Base-by-base conservation (phyloP, 768 basidiomycete species). In the Podaxis sp. region DNA sequence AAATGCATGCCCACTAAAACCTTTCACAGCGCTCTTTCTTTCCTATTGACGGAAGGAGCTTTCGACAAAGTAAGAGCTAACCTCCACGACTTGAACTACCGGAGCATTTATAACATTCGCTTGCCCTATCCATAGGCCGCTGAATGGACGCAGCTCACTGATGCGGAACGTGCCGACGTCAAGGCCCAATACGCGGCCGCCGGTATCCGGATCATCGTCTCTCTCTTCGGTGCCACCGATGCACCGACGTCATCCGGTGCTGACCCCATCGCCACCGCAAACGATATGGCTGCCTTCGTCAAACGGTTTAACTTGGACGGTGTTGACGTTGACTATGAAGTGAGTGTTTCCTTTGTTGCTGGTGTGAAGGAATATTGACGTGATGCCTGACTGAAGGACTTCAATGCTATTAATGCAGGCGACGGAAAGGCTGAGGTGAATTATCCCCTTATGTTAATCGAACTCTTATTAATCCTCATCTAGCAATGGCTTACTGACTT, bases 271-370 rank as follows among this genome's bases (percentile, higher is more conserved):
- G 73, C 76, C 5, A 84, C 84, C 11, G 90, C 90, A 1, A 83
- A 86, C 64, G 83, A 79, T 1, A 79, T 91, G 72, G 88, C 89
- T 0, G 80, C 80, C 13, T 91, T 79, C 76, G 89, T 90, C 7
- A 84, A 82, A 62, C 65, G 84, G 65, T 87, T 80, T 63, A 72
- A 77, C 53, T 73, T 91, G 13, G 89, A 90, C 66, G 89, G 89
- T 58, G 83, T 89, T 24, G 89, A 90, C 69, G 85, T 92, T 50
- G 89, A 91, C 71, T 91, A 90, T 67, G 89, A 62, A 40, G 61
- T 56, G 28, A 15, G n/a, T 17, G 11, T 51, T 20, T 53, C 36
- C 6, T 33, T 13, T 2, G n/a, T 48, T 48, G 20, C 20, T 12
- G 17, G 3, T 1, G 30, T 20, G 20, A 20, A 17, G 12, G 17